Evolutionary conservation across 106 monocot genomes (phyloP), one percentile per base, ranked within the genome.

Genomic region (Acorus calamus): DNA sequence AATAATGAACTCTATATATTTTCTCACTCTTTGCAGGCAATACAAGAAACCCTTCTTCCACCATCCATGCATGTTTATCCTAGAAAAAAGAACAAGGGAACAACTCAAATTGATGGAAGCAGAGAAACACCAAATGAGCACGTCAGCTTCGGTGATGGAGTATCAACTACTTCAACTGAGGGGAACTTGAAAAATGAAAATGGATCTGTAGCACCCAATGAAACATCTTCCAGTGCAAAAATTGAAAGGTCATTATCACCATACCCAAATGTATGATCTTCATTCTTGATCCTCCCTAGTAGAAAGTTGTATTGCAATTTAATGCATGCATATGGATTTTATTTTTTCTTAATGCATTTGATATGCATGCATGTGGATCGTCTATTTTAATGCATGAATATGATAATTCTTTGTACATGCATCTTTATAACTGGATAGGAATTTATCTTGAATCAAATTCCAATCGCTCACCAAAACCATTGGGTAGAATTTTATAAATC

Each of bases 11-110:
- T 28, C 28, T 28, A 28, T 28, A 28, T 1, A 28, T 43, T 13
- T 42, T 5, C 47, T n/a, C 3, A 13, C 62, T 42, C 4, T 44
- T 11, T 70, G 42, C 43, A 96, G 94, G 80, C 59, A 43, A 87
- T 82, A 75, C 94, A 96, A 78, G 84, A 84, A 69, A 76, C 71
- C 5, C 74, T 78, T 72, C 74, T 96, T 74, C 94, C 94, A 47
- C 87, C 90, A 56, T 82, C 89, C 11, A 66, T 83, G 42, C 89
- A 77, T 71, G 87, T 90, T 59, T 74, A 71, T 44, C 87, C 89
- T 52, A 79, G 75, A 65, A 86, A 89, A 67, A 82, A 72, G 68
- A 60, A 49, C 2, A 76, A 50, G n/a, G 13, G 53, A 53, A 14
- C 62, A 56, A 46, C 52, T 47, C 46, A 62, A 7, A 2, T 48